Percentiles rank a stretch among this genome's conserved stretches.
phyloP scores from a whole-genome alignment of 1,284 basidiomycete species.

The Sutorius eximius region DNA sequence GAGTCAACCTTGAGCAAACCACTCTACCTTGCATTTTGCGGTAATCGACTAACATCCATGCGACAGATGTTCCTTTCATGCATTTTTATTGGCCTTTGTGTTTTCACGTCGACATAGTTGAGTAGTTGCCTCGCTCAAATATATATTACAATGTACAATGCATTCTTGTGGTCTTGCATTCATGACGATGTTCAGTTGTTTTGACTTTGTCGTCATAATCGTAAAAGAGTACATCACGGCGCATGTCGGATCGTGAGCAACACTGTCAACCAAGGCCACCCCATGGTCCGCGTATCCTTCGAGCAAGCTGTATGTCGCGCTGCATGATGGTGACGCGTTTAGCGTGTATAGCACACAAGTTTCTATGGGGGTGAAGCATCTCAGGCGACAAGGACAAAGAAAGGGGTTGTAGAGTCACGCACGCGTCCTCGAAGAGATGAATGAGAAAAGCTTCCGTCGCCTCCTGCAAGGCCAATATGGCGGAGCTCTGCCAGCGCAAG shows the following conservation, averaged over 20 bases:
- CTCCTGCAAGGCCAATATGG: conserved; percentile 89
- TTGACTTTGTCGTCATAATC: neutral
- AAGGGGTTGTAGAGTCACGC: conserved; percentile 40
- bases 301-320: conserved; percentile 93
- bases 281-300: conserved; percentile 90
- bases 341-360: conserved; percentile 96
- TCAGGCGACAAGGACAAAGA: conserved; percentile 1
- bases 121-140: conserved; percentile 13
- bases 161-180: conserved; percentile 18
- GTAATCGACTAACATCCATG: conserved; percentile 15
- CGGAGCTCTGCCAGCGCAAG: conserved; percentile 90
- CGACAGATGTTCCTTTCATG: conserved; percentile 8
- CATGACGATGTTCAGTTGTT: neutral
- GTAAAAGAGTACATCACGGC: neutral
- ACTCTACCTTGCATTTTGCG: conserved; percentile 13
- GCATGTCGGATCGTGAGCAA: neutral
- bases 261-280: conserved; percentile 46
- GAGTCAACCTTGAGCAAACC: conserved; percentile 6
- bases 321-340: conserved; percentile 99
- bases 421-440: conserved; percentile 96
- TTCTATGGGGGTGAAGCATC: conserved; percentile 47
- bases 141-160: conserved; percentile 31
- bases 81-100: conserved; percentile 11
- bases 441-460: conserved; percentile 93
- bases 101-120: conserved; percentile 14